A percentile compares a stretch with the other conserved stretches of the same genome.
Conservation (phyloP, 1,139 yeast species). For the Lodderomyces pseudojiufengensis region DNA sequence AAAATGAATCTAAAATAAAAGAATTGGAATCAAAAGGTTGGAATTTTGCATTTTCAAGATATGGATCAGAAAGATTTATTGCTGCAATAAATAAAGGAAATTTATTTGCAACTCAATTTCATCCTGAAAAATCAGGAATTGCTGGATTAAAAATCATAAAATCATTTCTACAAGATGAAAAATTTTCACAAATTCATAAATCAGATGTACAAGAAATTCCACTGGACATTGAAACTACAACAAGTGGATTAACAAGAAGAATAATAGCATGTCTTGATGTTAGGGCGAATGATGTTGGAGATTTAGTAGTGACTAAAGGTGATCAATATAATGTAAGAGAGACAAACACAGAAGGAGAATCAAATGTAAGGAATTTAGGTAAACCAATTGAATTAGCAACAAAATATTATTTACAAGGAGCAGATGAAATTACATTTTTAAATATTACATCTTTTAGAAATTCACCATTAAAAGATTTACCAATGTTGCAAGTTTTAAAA, state of each 20-base stretch:
- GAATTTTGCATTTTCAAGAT: constrained; percentile 69
- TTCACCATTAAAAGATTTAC: constrained; percentile 86
- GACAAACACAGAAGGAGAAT: constrained; percentile 34
- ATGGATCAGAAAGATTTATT: constrained; percentile 76
- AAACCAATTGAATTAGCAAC: constrained; percentile 94
- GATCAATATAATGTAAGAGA: constrained; percentile 97
- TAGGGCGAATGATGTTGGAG: constrained; percentile 91
- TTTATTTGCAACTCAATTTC: constrained; percentile 93
- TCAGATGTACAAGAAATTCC: constrained; percentile 19
- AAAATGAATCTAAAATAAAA: constrained; percentile 25
- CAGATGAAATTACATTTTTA: constrained; percentile 91
- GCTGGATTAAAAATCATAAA: constrained; percentile 80
- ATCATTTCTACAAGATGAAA: constrained; percentile 60
- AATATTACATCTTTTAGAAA: constrained; percentile 94
- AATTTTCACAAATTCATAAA: constrained; percentile 21
- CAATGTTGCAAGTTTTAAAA: constrained; percentile 87
- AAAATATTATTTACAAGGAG: constrained; percentile 86
- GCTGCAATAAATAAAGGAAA: constrained; percentile 80
- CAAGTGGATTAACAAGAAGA: constrained; percentile 78
- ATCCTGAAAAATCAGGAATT: constrained; percentile 92
- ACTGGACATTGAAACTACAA: constrained; percentile 38
- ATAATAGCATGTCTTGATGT: constrained; percentile 95
- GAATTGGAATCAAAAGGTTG: constrained; percentile 54
- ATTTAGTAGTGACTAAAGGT: constrained; percentile 94
- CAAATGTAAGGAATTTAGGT: constrained; percentile 81